These are phyloP conservation scores for Aleurites moluccanus DNA, from an alignment of 441 rosid genomes.

Conservation along the genomic window DNA sequence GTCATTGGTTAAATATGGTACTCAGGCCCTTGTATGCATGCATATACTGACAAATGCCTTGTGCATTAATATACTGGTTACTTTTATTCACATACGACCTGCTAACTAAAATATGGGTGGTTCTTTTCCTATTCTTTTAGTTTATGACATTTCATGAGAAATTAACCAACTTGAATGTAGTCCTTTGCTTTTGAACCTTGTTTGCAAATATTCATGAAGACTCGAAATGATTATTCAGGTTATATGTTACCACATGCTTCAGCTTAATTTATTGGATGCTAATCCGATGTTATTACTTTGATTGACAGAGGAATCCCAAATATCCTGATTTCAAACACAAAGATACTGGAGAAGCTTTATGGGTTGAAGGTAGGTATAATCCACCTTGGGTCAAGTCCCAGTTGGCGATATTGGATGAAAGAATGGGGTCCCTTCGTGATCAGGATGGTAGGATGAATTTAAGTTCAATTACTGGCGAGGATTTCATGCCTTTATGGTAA, in stretches of 20 bases:
- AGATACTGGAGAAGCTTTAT: constrained; percentile 71
- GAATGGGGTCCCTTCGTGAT: constrained; percentile 37
- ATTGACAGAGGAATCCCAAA: constrained; percentile 55
- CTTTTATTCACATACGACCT: background rate
- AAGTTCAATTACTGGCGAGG: constrained; percentile 36
- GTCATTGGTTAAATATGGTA: background rate
- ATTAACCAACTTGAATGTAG: background rate
- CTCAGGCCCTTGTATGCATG: background rate
- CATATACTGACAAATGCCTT: background rate
- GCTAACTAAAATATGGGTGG: background rate
- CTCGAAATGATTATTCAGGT: background rate
- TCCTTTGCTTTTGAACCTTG: background rate
- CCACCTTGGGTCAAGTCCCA: constrained; percentile 70
- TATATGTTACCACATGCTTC: background rate
- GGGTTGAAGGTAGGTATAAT: constrained; percentile 63
- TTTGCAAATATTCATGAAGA: background rate
- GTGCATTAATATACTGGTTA: background rate
- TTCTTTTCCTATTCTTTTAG: background rate
- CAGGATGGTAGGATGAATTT: constrained; percentile 33
- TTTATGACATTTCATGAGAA: background rate
- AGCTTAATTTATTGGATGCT: background rate
- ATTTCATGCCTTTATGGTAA: constrained; percentile 30
- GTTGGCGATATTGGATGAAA: constrained; percentile 47
- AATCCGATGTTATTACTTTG: background rate
- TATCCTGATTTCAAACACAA: constrained; percentile 77